Base-by-base conservation (phyloP, 148 eudicot species). In the Rhododendron ferrugineum region DNA sequence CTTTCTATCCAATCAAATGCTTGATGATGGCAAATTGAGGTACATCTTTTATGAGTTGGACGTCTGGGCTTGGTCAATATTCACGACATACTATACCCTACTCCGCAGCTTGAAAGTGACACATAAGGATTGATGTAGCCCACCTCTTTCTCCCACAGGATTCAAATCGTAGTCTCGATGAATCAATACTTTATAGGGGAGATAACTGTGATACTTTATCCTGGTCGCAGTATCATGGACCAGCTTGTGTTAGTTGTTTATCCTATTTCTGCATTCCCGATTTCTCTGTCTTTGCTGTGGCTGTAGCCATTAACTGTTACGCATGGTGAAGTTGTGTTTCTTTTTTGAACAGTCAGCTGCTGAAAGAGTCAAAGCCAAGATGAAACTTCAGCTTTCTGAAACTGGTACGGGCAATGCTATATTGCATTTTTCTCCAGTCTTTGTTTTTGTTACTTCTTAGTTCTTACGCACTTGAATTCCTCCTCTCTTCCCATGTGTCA, bases 361-460 rank as follows among this genome's bases (percentile, higher is more conserved):
- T 86, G 98, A 96, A 86, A 94, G 91, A 92, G 94, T 96, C 78
- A 96, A 94, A 89, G 99, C 98, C 58, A 96, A 94, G 92, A 94
- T 96, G 96, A 95, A 95, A 86, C 88, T 95, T 88, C 99, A 96
- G 90, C 98, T 96, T 86, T 90, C 96, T 26, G 93, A 91, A 91
- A 93, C 97, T 83, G 97, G 99, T 94, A 91, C 62, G 36, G 47
- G 56, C 68, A 56, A 70, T 46, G 80, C 60, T 84, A 13, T 83
- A 37, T 28, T 46, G 32, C 46, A 54, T 20, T 10, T 72, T 54
- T 32, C 28, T 66, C 73, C 46, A 7, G 36, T 77, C 74, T 81
- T 54, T 46, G 15, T 74, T 64, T 86, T 79, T 80, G 8, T 3
- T 11, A 46, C 15, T 78, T 44, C 20, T 10, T 11, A 46, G 6